Conservation (phyloP, 2,329 filamentous ascomycete genomes). For the Colletotrichum siamense region DNA sequence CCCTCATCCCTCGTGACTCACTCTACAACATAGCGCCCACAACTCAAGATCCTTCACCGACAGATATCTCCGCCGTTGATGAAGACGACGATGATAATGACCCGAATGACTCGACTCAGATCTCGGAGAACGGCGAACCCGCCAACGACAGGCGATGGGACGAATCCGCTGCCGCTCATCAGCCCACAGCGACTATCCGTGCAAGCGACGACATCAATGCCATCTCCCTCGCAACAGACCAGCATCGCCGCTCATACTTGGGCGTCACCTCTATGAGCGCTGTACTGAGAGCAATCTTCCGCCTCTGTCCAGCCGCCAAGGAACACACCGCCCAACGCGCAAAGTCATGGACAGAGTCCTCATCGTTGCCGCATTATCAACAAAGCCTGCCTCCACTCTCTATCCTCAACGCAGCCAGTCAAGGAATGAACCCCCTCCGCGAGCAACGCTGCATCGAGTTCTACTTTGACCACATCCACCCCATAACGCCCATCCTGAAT, state of each 20-base stretch:
- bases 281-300: constrained; percentile 61
- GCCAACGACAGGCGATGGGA: constrained; percentile 33
- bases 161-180: constrained; percentile 27
- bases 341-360: constrained; percentile 25
- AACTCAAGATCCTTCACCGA: neutral
- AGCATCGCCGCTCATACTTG: constrained; percentile 63
- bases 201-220: constrained; percentile 38
- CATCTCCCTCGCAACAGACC: constrained; percentile 54
- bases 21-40: neutral
- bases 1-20: constrained; percentile 11
- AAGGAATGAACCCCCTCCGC: constrained; percentile 38
- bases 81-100: neutral
- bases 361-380: constrained; percentile 33
- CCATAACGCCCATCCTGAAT: constrained; percentile 65
- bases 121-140: constrained; percentile 31
- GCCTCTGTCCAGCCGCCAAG: constrained; percentile 34
- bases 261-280: constrained; percentile 70
- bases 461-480: constrained; percentile 67
- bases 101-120: constrained; percentile 26
- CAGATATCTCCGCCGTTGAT: neutral
- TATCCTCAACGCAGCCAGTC: constrained; percentile 35
- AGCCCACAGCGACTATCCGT: constrained; percentile 24
- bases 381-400: constrained; percentile 32
- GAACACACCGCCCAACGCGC: constrained; percentile 29
- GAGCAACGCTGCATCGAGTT: constrained; percentile 55